phyloP scores from a whole-genome alignment of 2,329 filamentous ascomycete species.

The Clarireedia homoeocarpa region DNA sequence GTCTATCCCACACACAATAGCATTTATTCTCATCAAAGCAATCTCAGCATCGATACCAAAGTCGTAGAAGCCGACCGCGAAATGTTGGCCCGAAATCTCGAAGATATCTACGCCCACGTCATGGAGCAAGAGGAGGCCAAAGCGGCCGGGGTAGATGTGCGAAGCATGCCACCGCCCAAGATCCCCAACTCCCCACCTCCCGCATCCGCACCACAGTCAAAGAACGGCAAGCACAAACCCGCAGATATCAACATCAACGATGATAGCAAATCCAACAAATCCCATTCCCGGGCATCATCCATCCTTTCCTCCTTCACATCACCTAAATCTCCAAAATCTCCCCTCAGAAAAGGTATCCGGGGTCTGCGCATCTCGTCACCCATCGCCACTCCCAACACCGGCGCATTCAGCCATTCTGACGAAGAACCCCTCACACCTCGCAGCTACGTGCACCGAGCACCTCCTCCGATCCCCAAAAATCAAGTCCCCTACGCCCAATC shows the following conservation, averaged over 20 bases:
- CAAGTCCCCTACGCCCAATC: conserved; percentile 30
- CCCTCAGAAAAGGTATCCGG: conserved; percentile 35
- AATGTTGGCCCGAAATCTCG: conserved; percentile 74
- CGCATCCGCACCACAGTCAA: conserved; percentile 29
- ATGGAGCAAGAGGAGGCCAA: conserved; percentile 78
- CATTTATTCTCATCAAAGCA: conserved; percentile 5
- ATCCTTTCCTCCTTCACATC: conserved; percentile 55
- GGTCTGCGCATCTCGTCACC: conserved; percentile 55
- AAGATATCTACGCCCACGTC: conserved; percentile 84
- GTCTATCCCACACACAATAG: conserved; percentile 36
- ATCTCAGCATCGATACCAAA: conserved; percentile 58
- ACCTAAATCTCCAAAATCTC: conserved; percentile 22
- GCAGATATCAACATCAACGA: conserved; percentile 33
- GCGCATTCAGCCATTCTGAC: conserved; percentile 48
- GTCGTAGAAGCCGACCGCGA: conserved; percentile 67
- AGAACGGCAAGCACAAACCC: conserved; percentile 42
- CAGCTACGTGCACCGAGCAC: conserved; percentile 48
- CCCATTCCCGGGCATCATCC: conserved; percentile 49
- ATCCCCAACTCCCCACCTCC: conserved; percentile 22
- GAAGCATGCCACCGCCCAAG: conserved; percentile 32
- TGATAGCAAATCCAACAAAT: conserved; percentile 32
- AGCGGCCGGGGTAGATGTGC: conserved; percentile 44
- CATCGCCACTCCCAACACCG: conserved; percentile 56
- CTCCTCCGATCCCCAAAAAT: conserved; percentile 46
- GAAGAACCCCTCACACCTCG: conserved; percentile 50